Evolutionary conservation across 1,284 basidiomycete genomes (phyloP).

Genomic region (Porodaedalea pini): DNA sequence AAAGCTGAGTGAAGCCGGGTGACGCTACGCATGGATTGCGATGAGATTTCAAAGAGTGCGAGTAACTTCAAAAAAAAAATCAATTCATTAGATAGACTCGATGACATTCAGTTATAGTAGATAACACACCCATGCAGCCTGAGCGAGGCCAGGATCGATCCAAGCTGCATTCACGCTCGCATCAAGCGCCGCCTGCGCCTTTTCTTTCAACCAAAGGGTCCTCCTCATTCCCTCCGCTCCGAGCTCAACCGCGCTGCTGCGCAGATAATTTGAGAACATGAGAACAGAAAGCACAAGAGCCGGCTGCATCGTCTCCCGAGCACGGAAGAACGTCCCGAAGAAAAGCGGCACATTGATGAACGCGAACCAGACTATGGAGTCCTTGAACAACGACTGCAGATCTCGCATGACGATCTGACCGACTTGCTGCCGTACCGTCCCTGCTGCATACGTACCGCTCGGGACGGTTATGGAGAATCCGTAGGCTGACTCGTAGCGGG

Average conservation of each 20-base stretch:
- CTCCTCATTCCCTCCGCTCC: slow-evolving; percentile 47
- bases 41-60: slow-evolving; percentile 66
- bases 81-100: not conserved
- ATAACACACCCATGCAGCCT: slow-evolving; percentile 66
- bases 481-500: not conserved
- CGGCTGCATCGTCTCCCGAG: slow-evolving; percentile 61
- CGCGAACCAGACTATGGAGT: slow-evolving; percentile 67
- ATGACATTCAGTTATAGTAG: slow-evolving; percentile 6
- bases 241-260: slow-evolving; percentile 58
- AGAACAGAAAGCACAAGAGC: slow-evolving; percentile 62
- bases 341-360: slow-evolving; percentile 70
- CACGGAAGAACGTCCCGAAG: slow-evolving; percentile 54
- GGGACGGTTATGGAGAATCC: slow-evolving; percentile 29
- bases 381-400: slow-evolving; percentile 59
- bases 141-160: slow-evolving; percentile 66
- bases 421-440: slow-evolving; percentile 42
- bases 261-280: slow-evolving; percentile 62
- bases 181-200: slow-evolving; percentile 68
- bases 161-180: slow-evolving; percentile 65
- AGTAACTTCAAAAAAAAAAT: slow-evolving; percentile 48
- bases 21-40: slow-evolving; percentile 56
- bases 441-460: slow-evolving; percentile 24
- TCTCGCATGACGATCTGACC: slow-evolving; percentile 48
- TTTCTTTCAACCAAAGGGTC: slow-evolving; percentile 56
- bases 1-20: slow-evolving; percentile 55